phyloP scores from a whole-genome alignment of 2,329 filamentous ascomycete species.

The Penicillium sp. region DNA sequence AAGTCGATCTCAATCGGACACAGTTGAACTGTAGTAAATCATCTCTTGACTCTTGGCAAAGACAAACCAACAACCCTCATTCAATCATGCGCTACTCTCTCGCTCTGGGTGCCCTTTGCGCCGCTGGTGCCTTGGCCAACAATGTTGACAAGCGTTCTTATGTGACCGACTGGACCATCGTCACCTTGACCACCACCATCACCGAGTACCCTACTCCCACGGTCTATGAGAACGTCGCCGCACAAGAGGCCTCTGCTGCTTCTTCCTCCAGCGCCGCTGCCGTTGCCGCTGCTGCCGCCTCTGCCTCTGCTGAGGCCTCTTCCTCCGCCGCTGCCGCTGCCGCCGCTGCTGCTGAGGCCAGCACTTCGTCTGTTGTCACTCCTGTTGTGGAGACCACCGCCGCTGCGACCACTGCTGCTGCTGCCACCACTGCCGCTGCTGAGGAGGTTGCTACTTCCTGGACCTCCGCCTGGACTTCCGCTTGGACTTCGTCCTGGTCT shows the following conservation, averaged over 20 bases:
- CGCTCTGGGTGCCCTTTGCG: no score
- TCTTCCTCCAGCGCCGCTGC: conserved; percentile 24
- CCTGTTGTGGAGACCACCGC: conserved; percentile 16
- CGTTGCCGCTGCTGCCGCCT: conserved; percentile 4
- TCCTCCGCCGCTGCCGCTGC: no score
- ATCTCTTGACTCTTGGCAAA: no score
- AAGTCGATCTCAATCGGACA: no score
- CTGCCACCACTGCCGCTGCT: neutral
- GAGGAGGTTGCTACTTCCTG: conserved; percentile 5
- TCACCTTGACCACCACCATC: conserved; percentile 33
- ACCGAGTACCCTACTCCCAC: conserved; percentile 18
- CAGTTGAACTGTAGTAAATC: no score
- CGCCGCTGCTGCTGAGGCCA: no score
- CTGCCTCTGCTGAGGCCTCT: no score
- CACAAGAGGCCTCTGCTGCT: no score
- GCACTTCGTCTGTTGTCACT: no score
- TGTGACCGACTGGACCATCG: conserved; percentile 30
- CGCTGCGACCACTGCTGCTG: conserved; percentile 5
- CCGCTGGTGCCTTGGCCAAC: conserved; percentile 24
- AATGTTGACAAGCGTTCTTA: conserved; percentile 30
- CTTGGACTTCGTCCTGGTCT: conserved; percentile 30
- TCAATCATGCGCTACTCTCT: no score
- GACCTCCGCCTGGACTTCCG: conserved; percentile 8
- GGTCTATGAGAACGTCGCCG: no score
- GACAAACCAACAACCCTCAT: no score